These are phyloP conservation scores for Amaranthus hypochondriacus DNA, from an alignment of 148 eudicot genomes.

Conservation along the genomic window DNA sequence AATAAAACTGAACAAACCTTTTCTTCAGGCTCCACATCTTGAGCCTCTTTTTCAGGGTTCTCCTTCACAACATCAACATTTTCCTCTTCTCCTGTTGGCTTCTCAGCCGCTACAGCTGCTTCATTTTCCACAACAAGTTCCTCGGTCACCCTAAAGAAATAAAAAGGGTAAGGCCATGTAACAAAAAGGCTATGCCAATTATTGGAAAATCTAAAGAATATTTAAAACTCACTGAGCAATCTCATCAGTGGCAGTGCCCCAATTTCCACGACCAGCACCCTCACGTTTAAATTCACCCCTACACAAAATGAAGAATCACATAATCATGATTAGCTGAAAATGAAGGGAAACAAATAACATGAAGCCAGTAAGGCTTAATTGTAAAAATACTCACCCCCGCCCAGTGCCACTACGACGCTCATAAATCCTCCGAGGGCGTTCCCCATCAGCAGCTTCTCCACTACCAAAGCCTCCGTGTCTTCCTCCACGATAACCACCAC, in stretches of 20 bases:
- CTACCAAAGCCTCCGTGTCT: slow-evolving; percentile 68
- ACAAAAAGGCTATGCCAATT: neutral
- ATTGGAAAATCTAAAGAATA: neutral
- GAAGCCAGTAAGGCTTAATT: neutral
- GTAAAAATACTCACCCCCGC: slow-evolving; percentile 47
- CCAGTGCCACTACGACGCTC: slow-evolving; percentile 91
- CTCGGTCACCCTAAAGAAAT: slow-evolving; percentile 37
- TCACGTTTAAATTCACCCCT: slow-evolving; percentile 72
- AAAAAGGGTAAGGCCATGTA: neutral
- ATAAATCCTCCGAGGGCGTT: slow-evolving; percentile 55
- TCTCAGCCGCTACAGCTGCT: slow-evolving; percentile 41
- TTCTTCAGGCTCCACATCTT: slow-evolving; percentile 54
- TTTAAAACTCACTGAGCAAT: slow-evolving; percentile 49
- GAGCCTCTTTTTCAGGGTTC: slow-evolving; percentile 34
- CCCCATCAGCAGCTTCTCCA: slow-evolving; percentile 64
- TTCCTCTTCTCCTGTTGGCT: slow-evolving; percentile 40
- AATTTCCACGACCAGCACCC: slow-evolving; percentile 85
- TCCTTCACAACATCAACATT: slow-evolving; percentile 47
- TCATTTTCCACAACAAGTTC: slow-evolving; percentile 41
- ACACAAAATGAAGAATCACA: neutral
- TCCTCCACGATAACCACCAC: slow-evolving; percentile 59
- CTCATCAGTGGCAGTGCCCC: slow-evolving; percentile 80
- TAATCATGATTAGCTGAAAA: neutral
- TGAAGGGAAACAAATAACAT: neutral
- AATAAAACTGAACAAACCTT: slow-evolving; percentile 27